Percentiles rank a stretch among this genome's conserved stretches.
Conservation (phyloP, 2,329 filamentous ascomycete species). For the Xylaria arbuscula region DNA sequence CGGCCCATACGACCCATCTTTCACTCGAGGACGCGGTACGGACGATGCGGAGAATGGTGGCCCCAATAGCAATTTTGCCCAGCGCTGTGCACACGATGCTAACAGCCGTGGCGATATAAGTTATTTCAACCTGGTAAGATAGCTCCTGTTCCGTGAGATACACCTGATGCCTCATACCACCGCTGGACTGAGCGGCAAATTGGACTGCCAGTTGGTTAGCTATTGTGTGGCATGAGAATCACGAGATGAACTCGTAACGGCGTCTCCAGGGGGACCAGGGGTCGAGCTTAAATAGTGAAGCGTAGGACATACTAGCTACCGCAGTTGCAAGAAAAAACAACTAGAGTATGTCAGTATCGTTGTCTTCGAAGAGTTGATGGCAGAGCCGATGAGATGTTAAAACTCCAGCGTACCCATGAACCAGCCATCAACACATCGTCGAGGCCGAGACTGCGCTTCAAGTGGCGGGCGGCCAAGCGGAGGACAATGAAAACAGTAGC, state of each 20-base stretch:
- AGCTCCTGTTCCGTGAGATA: conserved; percentile 22
- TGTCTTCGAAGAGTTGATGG: not conserved
- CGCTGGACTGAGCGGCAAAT: conserved; percentile 26
- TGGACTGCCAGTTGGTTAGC: conserved; percentile 24
- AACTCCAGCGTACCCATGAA: conserved; percentile 29
- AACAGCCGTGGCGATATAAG: conserved; percentile 16
- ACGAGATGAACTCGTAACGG: not conserved
- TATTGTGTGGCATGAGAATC: not conserved
- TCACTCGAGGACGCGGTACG: conserved; percentile 23
- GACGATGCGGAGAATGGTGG: conserved; percentile 31
- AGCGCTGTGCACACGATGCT: conserved; percentile 30
- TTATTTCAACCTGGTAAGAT: conserved; percentile 27
- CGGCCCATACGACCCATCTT: conserved; percentile 28
- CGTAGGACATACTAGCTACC: conserved; percentile 16
- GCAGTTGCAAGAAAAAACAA: conserved; percentile 26
- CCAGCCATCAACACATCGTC: conserved; percentile 31
- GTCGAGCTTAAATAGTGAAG: not conserved
- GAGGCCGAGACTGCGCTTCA: conserved; percentile 26
- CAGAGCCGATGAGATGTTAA: conserved; percentile 11
- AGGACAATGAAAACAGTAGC: conserved; percentile 31
- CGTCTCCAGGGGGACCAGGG: conserved; percentile 4
- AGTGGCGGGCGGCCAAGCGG: conserved; percentile 21
- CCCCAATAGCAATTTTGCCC: conserved; percentile 31
- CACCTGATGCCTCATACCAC: conserved; percentile 20
- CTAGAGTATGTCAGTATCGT: conserved; percentile 16